Base-by-base conservation (phyloP, 2,329 filamentous ascomycete species). In the Purpureocillium takamizusanense region DNA sequence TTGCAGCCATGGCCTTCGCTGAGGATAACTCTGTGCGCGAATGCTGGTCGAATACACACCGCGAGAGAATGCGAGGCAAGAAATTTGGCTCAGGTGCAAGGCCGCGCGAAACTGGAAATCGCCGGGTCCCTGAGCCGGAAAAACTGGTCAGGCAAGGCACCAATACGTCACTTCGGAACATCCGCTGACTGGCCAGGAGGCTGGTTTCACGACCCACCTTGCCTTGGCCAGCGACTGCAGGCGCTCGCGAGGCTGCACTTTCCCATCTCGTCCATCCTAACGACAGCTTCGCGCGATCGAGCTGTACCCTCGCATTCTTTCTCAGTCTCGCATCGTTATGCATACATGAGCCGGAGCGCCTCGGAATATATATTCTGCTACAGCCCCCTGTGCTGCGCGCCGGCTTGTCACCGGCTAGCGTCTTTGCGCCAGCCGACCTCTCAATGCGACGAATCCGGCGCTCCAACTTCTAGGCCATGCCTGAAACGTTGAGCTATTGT, bases 1-100 rank as follows among this genome's bases (percentile, higher is more conserved):
- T 88, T 14, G 86, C 81, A 47, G 89, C 80, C 90, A 95, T 95
- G 42, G 48, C 46, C 31, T 38, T 33, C 37, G 33, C 46, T 40
- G 43, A 17, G 17, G 11, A 30, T 30, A 6, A 5, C 6, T 4
- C 11, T 7, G 5, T 30, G 11, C n/a, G 7, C 5, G 12, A 30
- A 25, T 25, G 21, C 6, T 30, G 7, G 7, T 30, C 11, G 28
- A 30, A 14, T 5, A 8, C 25, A 28, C 7, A 12, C 12, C 28
- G 12, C 7, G 28, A 13, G 7, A 14, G 28, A 12, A 14, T 13
- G 28, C 11, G n/a, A 13, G 12, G 16, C 11, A 30, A 31, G 28
- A 37, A 36, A 30, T 21, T 31, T 31, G 35, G 28, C 35, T 23
- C 7, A 13, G 28, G 35, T 12, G 28, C 8, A 28, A 30, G 6